A percentile compares a stretch with the other conserved stretches of the same genome.
These are phyloP conservation scores for Gleditsia sinensis DNA, from an alignment of 306 rosid species.

Conservation along the genomic window DNA sequence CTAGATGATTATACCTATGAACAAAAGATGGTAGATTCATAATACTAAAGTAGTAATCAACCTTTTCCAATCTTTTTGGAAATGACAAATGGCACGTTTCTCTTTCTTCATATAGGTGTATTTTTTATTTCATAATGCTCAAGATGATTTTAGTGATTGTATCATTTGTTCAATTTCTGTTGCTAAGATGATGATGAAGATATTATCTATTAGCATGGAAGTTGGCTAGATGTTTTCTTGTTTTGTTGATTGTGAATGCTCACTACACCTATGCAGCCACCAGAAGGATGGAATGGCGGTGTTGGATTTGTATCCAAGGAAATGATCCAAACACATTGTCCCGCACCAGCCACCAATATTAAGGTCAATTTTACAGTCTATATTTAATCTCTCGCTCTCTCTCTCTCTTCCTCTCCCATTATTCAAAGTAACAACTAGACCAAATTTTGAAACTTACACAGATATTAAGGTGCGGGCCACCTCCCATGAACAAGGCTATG, in stretches of 20 bases:
- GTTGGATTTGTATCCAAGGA: conserved; percentile 54
- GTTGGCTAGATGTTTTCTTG: not conserved
- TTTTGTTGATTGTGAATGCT: not conserved
- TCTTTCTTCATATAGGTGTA: not conserved
- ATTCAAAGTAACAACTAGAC: not conserved
- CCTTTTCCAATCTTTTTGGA: not conserved
- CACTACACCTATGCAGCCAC: conserved; percentile 42
- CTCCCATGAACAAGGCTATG: conserved; percentile 63
- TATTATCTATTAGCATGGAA: not conserved
- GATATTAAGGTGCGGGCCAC: conserved; percentile 61
- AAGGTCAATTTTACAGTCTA: conserved; percentile 35
- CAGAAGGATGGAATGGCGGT: conserved; percentile 59
- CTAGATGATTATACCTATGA: not conserved
- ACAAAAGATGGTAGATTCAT: not conserved
- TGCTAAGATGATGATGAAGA: not conserved
- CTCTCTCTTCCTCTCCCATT: not conserved
- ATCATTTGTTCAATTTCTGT: conserved; percentile 7
- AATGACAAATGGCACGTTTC: not conserved
- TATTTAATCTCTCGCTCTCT: not conserved
- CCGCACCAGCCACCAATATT: conserved; percentile 52
- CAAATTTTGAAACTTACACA: conserved; percentile 20
- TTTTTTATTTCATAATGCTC: not conserved
- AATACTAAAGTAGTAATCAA: not conserved
- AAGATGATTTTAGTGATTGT: not conserved
- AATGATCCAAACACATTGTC: conserved; percentile 53